Evolutionary conservation across 192 early-diverging fungal species (phyloP).

Genomic region (Tieghemiomyces parasiticus): DNA sequence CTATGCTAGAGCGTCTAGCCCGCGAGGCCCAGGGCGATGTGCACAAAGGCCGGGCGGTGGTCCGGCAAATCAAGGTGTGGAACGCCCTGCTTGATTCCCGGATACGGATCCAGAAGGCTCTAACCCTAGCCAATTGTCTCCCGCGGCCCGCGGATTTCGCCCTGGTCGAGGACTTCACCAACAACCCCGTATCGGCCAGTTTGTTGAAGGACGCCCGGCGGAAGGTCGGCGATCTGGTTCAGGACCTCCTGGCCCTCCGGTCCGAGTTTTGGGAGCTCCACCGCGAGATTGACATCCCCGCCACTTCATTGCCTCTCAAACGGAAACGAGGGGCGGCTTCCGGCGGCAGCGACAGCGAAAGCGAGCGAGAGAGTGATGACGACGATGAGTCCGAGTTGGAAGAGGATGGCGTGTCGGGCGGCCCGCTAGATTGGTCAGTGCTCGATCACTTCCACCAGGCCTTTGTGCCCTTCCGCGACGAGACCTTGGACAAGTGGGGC

Average conservation of each 20-base stretch:
- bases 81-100: constrained; percentile 71
- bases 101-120: constrained; percentile 70
- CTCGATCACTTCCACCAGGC: not conserved
- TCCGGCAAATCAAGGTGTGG: constrained; percentile 74
- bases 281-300: constrained; percentile 10
- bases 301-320: constrained; percentile 12
- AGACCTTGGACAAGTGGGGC: constrained; percentile 88
- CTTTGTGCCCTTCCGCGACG: constrained; percentile 67
- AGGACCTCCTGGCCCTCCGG: constrained; percentile 17
- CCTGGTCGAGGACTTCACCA: not conserved
- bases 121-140: constrained; percentile 62
- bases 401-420: not conserved
- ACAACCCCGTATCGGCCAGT: not conserved
- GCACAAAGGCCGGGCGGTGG: constrained; percentile 84
- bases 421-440: not conserved
- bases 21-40: constrained; percentile 60
- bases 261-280: constrained; percentile 16
- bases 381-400: not conserved
- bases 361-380: constrained; percentile 3
- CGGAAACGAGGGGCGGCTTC: constrained; percentile 10
- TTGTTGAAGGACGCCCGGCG: constrained; percentile 9
- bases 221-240: constrained; percentile 15
- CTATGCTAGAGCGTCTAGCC: constrained; percentile 61
- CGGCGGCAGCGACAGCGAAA: not conserved
- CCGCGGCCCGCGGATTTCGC: constrained; percentile 30